Evolutionary conservation across 1,284 basidiomycete species (phyloP), one percentile per base, ranked within the genome.

Genomic region (Malassezia japonica): DNA sequence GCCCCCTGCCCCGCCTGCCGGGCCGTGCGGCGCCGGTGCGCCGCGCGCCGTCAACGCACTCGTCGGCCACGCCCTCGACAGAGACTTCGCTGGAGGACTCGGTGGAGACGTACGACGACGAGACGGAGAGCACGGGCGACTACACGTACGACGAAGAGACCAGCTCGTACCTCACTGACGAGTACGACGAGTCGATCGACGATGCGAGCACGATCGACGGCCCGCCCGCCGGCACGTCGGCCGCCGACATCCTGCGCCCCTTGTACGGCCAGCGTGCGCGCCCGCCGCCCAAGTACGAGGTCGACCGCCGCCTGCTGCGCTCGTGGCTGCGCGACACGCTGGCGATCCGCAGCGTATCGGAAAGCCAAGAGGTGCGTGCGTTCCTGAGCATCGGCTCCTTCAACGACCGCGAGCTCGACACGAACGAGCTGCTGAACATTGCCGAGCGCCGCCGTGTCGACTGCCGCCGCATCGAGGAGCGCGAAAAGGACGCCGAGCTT

Each of bases 251-350:
- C 23, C 24, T 45, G n/a, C 6, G 27, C 37, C 35, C 43, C 28
- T 25, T 40, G 20, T 49, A 46, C 18, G 46, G 40, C 16, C 10
- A 10, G 20, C 53, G 53, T 5, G 23, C 21, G 10, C 59, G 57
- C 18, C 52, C 56, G 6, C 47, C 57, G 13, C 54, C 59, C 12
- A 37, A 62, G 50, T 62, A 59, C 50, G 64, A 70, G 13, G 55
- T 57, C 10, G 59, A 67, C 9, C 61, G 68, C 20, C 59, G 64
- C 23, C 61, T 65, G 52, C 58, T 71, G 27, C 63, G 68, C 21
- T 58, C 44, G 33, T 71, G 68, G 68, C 56, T 71, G 35, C 60
- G 68, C 27, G 68, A 71, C 44, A 56, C 67, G n/a, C 54, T 71
- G 23, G 55, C 67, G 6, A 47, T 67, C 31, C 67, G 68, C 42